Evolutionary conservation across 2,329 filamentous ascomycete species (phyloP).

Genomic region (Microdochium bolleyi): DNA sequence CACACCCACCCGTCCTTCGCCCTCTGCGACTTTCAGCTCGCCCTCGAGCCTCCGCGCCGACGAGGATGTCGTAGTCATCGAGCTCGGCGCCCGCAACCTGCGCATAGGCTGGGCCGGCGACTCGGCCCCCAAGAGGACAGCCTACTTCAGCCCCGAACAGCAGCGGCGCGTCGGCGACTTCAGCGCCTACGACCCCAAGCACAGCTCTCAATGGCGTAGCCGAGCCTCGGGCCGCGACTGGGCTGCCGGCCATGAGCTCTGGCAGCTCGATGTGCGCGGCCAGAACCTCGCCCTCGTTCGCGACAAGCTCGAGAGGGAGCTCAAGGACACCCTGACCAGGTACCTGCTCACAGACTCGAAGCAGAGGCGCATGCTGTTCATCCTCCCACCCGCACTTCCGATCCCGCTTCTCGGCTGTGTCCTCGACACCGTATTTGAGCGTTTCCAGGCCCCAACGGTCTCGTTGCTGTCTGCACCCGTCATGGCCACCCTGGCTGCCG

Average conservation of each 20-base stretch:
- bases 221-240: slow-evolving; percentile 43
- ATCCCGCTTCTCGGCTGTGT: slow-evolving; percentile 68
- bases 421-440: slow-evolving; percentile 71
- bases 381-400: slow-evolving; percentile 70
- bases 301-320: slow-evolving; percentile 76
- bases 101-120: slow-evolving; percentile 85
- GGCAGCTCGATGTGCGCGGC: slow-evolving; percentile 64
- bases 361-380: slow-evolving; percentile 64
- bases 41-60: slow-evolving; percentile 60
- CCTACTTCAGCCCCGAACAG: slow-evolving; percentile 68
- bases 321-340: slow-evolving; percentile 75
- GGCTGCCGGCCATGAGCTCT: slow-evolving; percentile 65
- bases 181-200: slow-evolving; percentile 55
- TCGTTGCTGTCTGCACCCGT: slow-evolving; percentile 73
- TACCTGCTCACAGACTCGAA: slow-evolving; percentile 66
- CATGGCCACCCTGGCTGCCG: slow-evolving; percentile 68
- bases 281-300: slow-evolving; percentile 72
- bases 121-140: slow-evolving; percentile 60
- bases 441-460: slow-evolving; percentile 72
- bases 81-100: slow-evolving; percentile 72
- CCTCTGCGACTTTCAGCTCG: slow-evolving; percentile 47
- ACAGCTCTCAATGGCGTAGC: slow-evolving; percentile 38
- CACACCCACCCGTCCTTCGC: slow-evolving; percentile 45
- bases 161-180: slow-evolving; percentile 77
- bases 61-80: slow-evolving; percentile 78